phyloP scores from a whole-genome alignment of 805 yeast species.

The Zygosaccharomyces siamensis region DNA sequence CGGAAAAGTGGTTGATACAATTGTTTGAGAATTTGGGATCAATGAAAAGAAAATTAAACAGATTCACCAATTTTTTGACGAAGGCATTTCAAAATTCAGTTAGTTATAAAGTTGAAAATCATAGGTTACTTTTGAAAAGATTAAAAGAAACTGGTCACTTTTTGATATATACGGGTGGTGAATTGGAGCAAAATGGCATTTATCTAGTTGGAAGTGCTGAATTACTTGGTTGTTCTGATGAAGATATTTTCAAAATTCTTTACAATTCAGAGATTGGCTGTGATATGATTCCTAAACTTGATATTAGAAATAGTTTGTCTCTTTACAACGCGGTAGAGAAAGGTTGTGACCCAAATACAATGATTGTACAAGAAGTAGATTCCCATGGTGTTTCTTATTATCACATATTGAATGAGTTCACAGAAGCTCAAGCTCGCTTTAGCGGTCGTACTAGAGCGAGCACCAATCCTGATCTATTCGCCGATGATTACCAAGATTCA shows the following conservation, averaged over 20 bases:
- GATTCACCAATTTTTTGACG: conserved; percentile 66
- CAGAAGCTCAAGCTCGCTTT: conserved; percentile 9
- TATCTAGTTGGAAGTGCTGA: conserved; percentile 70
- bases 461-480: conserved; percentile 11
- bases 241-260: conserved; percentile 42
- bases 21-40: conserved; percentile 69
- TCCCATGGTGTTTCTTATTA: conserved; percentile 28
- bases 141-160: conserved; percentile 67
- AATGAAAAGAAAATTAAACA: conserved; percentile 72
- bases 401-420: conserved; percentile 15
- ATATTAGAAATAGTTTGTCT: conserved; percentile 28
- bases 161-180: conserved; percentile 62
- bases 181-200: conserved; percentile 66
- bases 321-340: conserved; percentile 24
- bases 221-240: conserved; percentile 36
- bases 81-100: conserved; percentile 70
- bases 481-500: conserved; percentile 34
- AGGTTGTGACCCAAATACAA: conserved; percentile 24
- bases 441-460: conserved; percentile 3
- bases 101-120: conserved; percentile 51
- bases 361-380: conserved; percentile 30
- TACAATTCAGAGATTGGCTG: conserved; percentile 50
- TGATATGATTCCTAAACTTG: conserved; percentile 37
- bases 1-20: conserved; percentile 62
- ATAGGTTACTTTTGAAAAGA: conserved; percentile 49